A percentile compares a stretch with the other conserved stretches of the same genome.
Conservation (phyloP, 176 grass and related monocot species). For the Tillandsia fasciculata region DNA sequence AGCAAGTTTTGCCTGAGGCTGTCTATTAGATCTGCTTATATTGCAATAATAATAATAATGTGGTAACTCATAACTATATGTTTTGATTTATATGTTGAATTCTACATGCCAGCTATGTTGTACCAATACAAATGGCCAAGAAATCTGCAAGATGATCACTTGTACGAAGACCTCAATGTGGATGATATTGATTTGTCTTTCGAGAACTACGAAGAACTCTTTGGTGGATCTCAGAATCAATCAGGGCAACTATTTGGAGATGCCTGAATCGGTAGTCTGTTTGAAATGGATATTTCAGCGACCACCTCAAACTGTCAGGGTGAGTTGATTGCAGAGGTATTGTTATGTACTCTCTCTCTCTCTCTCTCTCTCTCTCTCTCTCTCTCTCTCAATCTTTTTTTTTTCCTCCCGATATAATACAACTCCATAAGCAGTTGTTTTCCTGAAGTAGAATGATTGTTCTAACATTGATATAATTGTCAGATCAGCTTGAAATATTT, state of each 20-base stretch:
- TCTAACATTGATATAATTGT: neutral
- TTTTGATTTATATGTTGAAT: neutral
- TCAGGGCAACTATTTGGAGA: slow-evolving; percentile 80
- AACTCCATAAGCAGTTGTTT: neutral
- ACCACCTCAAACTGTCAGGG: slow-evolving; percentile 25
- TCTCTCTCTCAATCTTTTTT: neutral
- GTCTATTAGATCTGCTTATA: too few relatives aligned
- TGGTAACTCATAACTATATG: neutral
- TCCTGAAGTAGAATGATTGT: neutral
- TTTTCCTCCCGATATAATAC: neutral
- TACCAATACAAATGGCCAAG: slow-evolving; percentile 32
- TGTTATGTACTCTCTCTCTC: neutral
- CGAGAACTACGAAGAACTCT: slow-evolving; percentile 95
- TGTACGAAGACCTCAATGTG: slow-evolving; percentile 70
- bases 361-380: neutral
- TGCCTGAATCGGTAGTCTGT: slow-evolving; percentile 70
- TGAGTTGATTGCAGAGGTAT: neutral
- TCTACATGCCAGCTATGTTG: slow-evolving; percentile 32
- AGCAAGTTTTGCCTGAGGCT: too few relatives aligned
- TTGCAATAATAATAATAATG: too few relatives aligned
- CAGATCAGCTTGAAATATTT: neutral
- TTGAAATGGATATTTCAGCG: slow-evolving; percentile 44
- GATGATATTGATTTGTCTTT: slow-evolving; percentile 76
- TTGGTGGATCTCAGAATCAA: slow-evolving; percentile 57
- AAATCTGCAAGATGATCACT: slow-evolving; percentile 53